Evolutionary conservation across 2,329 filamentous ascomycete genomes (phyloP), one percentile per base, ranked within the genome.

Genomic region (Pseudocercospora crystallina): DNA sequence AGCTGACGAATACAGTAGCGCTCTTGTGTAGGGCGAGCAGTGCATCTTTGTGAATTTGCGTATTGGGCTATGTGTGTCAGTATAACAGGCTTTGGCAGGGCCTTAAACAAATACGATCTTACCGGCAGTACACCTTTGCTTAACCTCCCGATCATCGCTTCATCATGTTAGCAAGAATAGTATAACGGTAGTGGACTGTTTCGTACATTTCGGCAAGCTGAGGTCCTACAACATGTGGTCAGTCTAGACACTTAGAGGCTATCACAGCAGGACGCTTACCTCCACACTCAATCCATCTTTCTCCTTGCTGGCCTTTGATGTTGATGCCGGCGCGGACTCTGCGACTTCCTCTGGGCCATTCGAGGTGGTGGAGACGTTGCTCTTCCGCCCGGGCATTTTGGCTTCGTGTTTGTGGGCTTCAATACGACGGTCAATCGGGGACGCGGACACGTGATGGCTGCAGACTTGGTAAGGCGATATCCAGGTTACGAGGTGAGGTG

Each of bases 1-100:
- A 89, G 71, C 83, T 92, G 61, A 94, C 86, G 65, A 94, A 94
- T 0, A 94, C 84, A 1, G 87, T 91, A 7, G 89, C 86, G 69
- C 86, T 87, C 72, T 91, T 91, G 59, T 82, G 86, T 74, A 94
- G 80, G 8, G 88, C 89, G 44, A 89, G 72, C 47, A 91, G 81
- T 36, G 89, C 89, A 73, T 90, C 90, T 64, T 85, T 88, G 68
- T 92, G 87, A 42, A 92, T 88, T 70, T 90, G 86, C 5, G 88
- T 91, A 66, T 90, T 90, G 5, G 87, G 20, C 20, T 26, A 26
- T 26, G 20, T 26, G 7, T 26, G 20, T 26, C 20, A 26, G 20
- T 79, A 92, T 85, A 71, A 92, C 90, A 5, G 87, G 90, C 65
- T 88, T 90, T 31, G 89, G 89, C 11, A 94, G 77, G 54, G 4